phyloP scores from a whole-genome alignment of 495 filamentous ascomycete genomes.

The Trichoderma asperelloides region DNA sequence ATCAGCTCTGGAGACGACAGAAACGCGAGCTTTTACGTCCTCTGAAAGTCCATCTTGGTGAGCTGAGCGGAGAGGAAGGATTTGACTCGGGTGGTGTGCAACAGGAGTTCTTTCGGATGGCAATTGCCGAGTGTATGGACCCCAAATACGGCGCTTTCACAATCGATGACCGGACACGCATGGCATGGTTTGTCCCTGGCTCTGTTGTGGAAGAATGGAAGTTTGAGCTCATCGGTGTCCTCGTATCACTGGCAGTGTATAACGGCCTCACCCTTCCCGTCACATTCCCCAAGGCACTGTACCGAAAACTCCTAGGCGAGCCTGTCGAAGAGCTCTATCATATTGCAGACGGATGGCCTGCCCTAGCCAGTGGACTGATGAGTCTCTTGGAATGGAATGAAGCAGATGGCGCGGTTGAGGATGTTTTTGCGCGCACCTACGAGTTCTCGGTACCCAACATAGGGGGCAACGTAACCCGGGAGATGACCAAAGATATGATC shows the following conservation, averaged over 20 bases:
- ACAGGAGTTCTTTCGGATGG: conserved; percentile 86
- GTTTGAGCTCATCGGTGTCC: conserved; percentile 80
- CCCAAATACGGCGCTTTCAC: conserved; percentile 69
- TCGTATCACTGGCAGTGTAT: conserved; percentile 85
- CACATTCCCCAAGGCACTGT: conserved; percentile 76
- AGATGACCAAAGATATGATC: conserved; percentile 32
- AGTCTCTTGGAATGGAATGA: conserved; percentile 62
- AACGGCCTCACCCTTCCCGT: conserved; percentile 87
- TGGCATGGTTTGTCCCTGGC: conserved; percentile 81
- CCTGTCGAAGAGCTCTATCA: conserved; percentile 57
- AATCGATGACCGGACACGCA: conserved; percentile 59
- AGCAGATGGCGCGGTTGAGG: conserved; percentile 65
- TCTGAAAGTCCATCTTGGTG: conserved; percentile 78
- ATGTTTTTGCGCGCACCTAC: conserved; percentile 73
- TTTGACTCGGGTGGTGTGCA: conserved; percentile 91
- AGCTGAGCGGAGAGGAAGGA: conserved; percentile 74
- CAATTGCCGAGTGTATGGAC: conserved; percentile 67
- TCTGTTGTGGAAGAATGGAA: conserved; percentile 77
- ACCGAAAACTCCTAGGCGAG: conserved; percentile 64
- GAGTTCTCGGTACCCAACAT: conserved; percentile 72
- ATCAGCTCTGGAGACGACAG: conserved; percentile 82
- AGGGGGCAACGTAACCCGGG: conserved; percentile 41
- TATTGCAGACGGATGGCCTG: conserved; percentile 83
- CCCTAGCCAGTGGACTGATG: conserved; percentile 62
- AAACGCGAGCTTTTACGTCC: conserved; percentile 74